Percentiles rank a stretch among this genome's conserved stretches.
Evolutionary conservation across 192 early-diverging fungal species (phyloP).

Genomic region (Pecoramyces ruminantium): DNA sequence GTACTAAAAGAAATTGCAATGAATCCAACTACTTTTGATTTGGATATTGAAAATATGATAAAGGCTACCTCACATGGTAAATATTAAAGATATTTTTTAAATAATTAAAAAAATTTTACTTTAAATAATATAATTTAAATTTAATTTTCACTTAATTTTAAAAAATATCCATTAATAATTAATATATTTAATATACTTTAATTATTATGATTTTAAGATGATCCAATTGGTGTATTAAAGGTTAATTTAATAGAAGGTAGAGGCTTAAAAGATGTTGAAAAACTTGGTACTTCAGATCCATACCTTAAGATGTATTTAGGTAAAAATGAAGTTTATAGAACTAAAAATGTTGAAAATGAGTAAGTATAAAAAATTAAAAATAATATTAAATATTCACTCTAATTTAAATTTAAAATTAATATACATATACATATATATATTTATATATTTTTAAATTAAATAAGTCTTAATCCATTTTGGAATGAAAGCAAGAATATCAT

Average conservation of each 20-base stretch:
- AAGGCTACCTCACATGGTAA: not conserved
- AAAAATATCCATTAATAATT: too few relatives aligned
- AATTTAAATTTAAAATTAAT: too few relatives aligned
- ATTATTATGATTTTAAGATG: conserved; percentile 19
- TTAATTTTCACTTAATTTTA: too few relatives aligned
- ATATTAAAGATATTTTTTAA: too few relatives aligned
- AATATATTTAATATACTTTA: too few relatives aligned
- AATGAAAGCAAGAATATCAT: not conserved
- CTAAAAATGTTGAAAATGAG: conserved; percentile 46
- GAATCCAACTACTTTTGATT: not conserved
- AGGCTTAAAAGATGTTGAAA: conserved; percentile 68
- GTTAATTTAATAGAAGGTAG: conserved; percentile 63
- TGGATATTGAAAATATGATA: not conserved
- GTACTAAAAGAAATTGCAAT: not conserved
- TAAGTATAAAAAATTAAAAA: conserved; percentile 10
- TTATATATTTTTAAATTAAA: too few relatives aligned
- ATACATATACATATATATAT: too few relatives aligned
- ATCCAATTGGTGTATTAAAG: conserved; percentile 72
- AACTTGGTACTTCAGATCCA: conserved; percentile 69
- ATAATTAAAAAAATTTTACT: too few relatives aligned
- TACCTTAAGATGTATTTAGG: conserved; percentile 58
- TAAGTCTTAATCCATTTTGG: not conserved
- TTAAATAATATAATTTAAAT: too few relatives aligned
- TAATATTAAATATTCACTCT: too few relatives aligned
- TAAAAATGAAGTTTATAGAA: conserved; percentile 44